A percentile compares a stretch with the other conserved stretches of the same genome.
phyloP scores from a whole-genome alignment of 495 filamentous ascomycete species.

The Aspergillus saccharolyticus region DNA sequence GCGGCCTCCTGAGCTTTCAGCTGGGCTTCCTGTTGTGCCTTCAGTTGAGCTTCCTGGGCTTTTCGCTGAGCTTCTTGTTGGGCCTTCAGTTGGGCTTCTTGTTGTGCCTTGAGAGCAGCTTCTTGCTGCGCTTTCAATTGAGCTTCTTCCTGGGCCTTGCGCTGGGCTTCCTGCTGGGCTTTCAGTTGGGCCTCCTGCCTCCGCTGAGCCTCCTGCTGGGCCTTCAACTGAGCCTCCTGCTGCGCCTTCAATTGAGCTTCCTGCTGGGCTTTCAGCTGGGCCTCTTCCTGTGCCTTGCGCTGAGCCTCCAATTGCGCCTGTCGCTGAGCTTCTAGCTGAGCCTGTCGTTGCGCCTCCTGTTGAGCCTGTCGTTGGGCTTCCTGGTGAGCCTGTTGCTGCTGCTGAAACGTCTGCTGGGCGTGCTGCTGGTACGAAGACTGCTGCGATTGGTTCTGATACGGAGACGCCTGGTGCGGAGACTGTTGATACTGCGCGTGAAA shows the following conservation, averaged over 20 bases:
- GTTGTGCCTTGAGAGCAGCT: neutral
- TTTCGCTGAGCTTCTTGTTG: constrained; percentile 17
- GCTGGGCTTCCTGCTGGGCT: constrained; percentile 15
- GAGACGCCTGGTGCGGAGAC: constrained; percentile 7
- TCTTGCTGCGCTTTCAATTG: constrained; percentile 7
- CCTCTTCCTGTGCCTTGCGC: neutral
- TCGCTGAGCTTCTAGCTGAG: neutral
- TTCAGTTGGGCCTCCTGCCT: neutral
- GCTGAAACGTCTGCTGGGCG: constrained; percentile 20
- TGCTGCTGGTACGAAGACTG: constrained; percentile 19
- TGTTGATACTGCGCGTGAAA: constrained; percentile 11
- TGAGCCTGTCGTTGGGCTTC: constrained; percentile 3
- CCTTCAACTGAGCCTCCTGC: neutral
- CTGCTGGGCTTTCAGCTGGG: constrained; percentile 2
- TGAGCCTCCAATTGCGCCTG: neutral
- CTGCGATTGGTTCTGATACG: constrained; percentile 10
- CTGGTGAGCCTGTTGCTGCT: constrained; percentile 13
- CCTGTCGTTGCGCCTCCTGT: neutral
- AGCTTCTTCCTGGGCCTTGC: constrained; percentile 24
- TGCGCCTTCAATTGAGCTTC: neutral
- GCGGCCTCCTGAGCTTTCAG: constrained; percentile 1
- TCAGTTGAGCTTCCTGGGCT: too few species aligned
- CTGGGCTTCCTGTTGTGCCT: constrained; percentile 20
- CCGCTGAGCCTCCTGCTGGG: constrained; percentile 2
- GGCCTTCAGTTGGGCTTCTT: constrained; percentile 1